Evolutionary conservation across 23 red algal species (phyloP), one percentile per base, ranked within the genome.

Genomic region (Gracilaria domingensis): DNA sequence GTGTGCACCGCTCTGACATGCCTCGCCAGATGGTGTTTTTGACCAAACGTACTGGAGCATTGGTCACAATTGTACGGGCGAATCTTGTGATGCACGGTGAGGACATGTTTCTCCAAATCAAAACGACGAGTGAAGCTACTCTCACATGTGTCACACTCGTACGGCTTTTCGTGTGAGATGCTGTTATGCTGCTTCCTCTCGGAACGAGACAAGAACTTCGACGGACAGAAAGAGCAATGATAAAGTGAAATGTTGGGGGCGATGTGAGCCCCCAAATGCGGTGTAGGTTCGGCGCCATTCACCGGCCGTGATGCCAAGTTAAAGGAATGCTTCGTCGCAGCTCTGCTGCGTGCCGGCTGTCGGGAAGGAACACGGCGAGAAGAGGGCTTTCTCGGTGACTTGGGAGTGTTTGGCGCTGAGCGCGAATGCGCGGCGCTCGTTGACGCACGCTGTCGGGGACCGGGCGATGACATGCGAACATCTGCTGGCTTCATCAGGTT

Each of bases 1-100:
- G 36, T 38, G 36, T 94, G 92, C 13, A 94, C 59, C 21, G 73
- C 56, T 2, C 40, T 29, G 16, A 77, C 79, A 45, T 94, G 92
- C 37, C 92, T 36, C 24, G 47, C 65, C 23, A 94, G 29, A 72
- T 94, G 92, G 21, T 87, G 92, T 42, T 81, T 79, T 36, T 94
- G 92, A 30, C 92, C 82, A 28, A 94, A 94, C 20, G 74, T 71
- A 12, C 50, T 58, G 0, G 26, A 20, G 40, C 92, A 94, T 29
- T 66, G 14, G 24, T 86, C 36, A 70, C 92, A 94, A 7, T n/a
- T 25, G 48, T 47, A 94, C 13, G 92, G 92, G 8, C 92, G 69
- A 11, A 72, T 71, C 32, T 56, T 53, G 36, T 81, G 48, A 66
- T 94, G 92, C 12, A 94, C 83, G 20, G 77, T 81, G 0, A 88